Conservation (phyloP, 345 rosid genomes). For the Citrus glauca region DNA sequence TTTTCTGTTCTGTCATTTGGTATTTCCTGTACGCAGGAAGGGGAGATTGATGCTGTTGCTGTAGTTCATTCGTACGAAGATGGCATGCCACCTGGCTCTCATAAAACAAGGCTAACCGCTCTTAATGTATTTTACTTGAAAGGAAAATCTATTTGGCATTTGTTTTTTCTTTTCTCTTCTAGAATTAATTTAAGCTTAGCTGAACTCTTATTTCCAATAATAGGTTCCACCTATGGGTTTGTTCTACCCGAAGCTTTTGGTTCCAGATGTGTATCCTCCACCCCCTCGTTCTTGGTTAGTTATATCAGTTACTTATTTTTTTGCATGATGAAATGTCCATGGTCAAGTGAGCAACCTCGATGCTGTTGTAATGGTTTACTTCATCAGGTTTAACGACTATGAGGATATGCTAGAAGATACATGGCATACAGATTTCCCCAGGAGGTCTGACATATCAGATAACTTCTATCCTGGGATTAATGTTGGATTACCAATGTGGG, state of each 20-base stretch:
- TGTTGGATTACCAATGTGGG: conserved; percentile 82
- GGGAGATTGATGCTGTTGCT: conserved; percentile 64
- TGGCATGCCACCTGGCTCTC: conserved; percentile 65
- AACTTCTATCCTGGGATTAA: conserved; percentile 43
- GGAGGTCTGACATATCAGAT: conserved; percentile 59
- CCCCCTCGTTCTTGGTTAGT: conserved; percentile 85
- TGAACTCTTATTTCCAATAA: neutral
- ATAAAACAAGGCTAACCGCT: conserved; percentile 78
- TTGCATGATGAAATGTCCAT: neutral
- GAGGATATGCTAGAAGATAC: conserved; percentile 96
- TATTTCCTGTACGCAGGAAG: conserved; percentile 45
- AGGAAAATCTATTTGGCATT: neutral
- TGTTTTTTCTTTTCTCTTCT: conserved; percentile 3
- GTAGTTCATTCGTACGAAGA: conserved; percentile 77
- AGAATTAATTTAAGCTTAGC: neutral
- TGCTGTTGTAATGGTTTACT: neutral
- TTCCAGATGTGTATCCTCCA: conserved; percentile 81
- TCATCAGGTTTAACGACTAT: conserved; percentile 71
- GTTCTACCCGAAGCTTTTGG: conserved; percentile 79
- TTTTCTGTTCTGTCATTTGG: neutral
- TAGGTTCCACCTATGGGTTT: conserved; percentile 98
- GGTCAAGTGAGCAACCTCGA: conserved; percentile 4
- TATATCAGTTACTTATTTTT: conserved; percentile 8
- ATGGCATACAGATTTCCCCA: conserved; percentile 73
- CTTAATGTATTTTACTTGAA: conserved; percentile 51